phyloP scores from a whole-genome alignment of 768 basidiomycete species.

The Termitomyces sp. region DNA sequence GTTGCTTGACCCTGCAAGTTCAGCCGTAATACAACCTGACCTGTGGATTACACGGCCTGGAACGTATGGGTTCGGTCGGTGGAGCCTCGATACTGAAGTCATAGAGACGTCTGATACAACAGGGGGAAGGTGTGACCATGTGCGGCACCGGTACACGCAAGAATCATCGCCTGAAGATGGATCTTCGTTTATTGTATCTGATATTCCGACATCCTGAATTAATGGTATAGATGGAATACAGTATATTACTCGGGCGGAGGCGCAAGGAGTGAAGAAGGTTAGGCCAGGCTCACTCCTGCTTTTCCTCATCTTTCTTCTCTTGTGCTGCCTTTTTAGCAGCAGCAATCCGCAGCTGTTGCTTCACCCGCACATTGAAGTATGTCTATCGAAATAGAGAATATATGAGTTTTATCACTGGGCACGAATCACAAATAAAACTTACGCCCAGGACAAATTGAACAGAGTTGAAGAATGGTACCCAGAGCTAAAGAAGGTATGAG shows the following conservation, averaged over 20 bases:
- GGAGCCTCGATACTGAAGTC: slow-evolving; percentile 69
- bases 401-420: neutral
- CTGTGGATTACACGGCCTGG: slow-evolving; percentile 66
- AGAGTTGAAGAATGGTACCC: slow-evolving; percentile 85
- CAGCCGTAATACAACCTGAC: slow-evolving; percentile 39
- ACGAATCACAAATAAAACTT: slow-evolving; percentile 21
- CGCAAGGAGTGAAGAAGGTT: neutral
- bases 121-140: slow-evolving; percentile 1
- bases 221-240: slow-evolving; percentile 14
- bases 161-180: slow-evolving; percentile 23
- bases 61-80: slow-evolving; percentile 59
- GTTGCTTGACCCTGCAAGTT: slow-evolving; percentile 45
- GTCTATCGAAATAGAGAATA: slow-evolving; percentile 38
- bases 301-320: slow-evolving; percentile 23
- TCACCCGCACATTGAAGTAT: slow-evolving; percentile 70
- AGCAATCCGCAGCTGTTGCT: slow-evolving; percentile 50
- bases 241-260: neutral
- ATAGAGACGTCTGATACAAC: slow-evolving; percentile 25
- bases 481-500: slow-evolving; percentile 45
- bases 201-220: slow-evolving; percentile 19
- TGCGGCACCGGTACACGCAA: slow-evolving; percentile 33
- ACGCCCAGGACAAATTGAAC: slow-evolving; percentile 78
- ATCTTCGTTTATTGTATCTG: slow-evolving; percentile 28
- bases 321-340: slow-evolving; percentile 47
- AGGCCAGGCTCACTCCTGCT: neutral